Evolutionary conservation across 1,139 yeast genomes (phyloP), one percentile per base, ranked within the genome.

Genomic region (Nakaseomyces nivariensis): DNA sequence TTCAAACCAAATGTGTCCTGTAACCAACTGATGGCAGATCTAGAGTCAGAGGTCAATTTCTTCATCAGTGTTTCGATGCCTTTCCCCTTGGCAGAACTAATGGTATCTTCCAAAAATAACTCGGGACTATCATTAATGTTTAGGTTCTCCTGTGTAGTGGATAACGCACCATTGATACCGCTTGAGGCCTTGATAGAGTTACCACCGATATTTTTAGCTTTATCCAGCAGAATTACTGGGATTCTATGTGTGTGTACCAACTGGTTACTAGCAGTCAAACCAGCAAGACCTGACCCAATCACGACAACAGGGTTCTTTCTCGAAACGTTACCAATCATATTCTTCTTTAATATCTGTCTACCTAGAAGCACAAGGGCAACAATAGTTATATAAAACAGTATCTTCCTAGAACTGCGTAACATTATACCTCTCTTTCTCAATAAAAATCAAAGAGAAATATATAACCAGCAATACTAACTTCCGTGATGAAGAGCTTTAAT

Each of bases 281-380:
- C 95, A 4, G 94, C 88, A 45, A 85, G 70, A 0, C 95, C 95
- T 1, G 90, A 85, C 0, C 95, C 95, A 33, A 85, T 85, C 31
- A 85, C 74, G 13, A 85, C 78, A 11, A 84, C 72, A 4, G 73
- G 72, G 34, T 43, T 31, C 32, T 26, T 29, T 11, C 40, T n/a
- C 22, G 22, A 17, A n/a, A 41, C 33, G 24, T 41, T 41, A 3
- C 11, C 25, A 13, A 41, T 27, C 48, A 38, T 46, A 25, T 38
- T 29, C 25, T 36, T 22, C 17, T 27, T 25, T 13, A 45, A 11
- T n/a, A 17, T 46, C 29, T 46, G 37, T 46, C 43, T n/a, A 31
- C 34, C 31, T 25, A 46, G 10, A 8, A 46, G 36, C 32, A 46
- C 43, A 13, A 46, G 22, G 33, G 43, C 44, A 41, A 38, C 17